Evolutionary conservation across 345 rosid species (phyloP), one percentile per base, ranked within the genome.

Genomic region (Mangifera indica): DNA sequence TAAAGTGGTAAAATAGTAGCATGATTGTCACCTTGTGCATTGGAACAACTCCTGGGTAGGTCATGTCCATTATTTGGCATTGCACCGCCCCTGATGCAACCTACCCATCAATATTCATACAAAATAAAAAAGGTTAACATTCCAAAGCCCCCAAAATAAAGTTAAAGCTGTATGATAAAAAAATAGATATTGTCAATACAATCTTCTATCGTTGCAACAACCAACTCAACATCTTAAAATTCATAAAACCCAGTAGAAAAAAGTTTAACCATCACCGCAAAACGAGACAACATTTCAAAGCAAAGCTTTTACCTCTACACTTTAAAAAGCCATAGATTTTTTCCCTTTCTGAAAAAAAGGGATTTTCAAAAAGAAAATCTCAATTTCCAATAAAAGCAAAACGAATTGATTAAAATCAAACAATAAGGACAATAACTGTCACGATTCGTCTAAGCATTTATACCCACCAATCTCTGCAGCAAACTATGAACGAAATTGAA

Each of bases 21-120:
- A 45, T n/a, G 18, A 67, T 58, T 69, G 40, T 63, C 45, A 91
- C 99, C 93, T 92, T 92, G 77, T 95, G 98, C 99, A 95, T 92
- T 52, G 99, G 98, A 72, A 95, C 98, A 66, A 81, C 88, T 73
- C 99, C 98, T 5, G 99, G 98, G 79, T 86, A 89, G 37, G 97
- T 92, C 94, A 92, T 87, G 79, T 95, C 99, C 82, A 95, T 67
- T 93, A 95, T 85, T 79, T 95, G 99, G 72, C 99, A 95, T 71
- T 92, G 99, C 66, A 95, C 97, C 68, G 99, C 99, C 76, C 98
- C 99, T 0, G 99, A 95, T 76, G 99, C 98, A 85, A 93, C 98
- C 97, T 90, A 60, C 62, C 53, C 60, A 75, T 37, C 45, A 80
- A 73, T 25, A 55, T 55, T 70, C 67, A 64, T 29, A 63, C 29